Evolutionary conservation across 176 grass and related monocot species (phyloP).

Genomic region (Eleusine indica): DNA sequence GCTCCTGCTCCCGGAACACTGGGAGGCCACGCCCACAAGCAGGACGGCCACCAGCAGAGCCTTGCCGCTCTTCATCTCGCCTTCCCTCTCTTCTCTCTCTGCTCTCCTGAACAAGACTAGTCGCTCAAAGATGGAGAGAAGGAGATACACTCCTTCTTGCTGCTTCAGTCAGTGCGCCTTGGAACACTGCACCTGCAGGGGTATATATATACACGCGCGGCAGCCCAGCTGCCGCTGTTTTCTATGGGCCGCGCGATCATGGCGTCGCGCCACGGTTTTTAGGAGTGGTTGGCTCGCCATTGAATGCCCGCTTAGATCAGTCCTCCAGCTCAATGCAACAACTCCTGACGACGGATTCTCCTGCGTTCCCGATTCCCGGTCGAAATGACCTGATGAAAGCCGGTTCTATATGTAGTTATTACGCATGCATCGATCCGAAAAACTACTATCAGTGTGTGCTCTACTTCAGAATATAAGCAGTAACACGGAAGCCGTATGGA

Average conservation of each 20-base stretch:
- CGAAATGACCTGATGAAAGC: neutral
- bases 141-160: neutral
- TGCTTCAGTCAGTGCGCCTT: conserved; percentile 37
- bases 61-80: conserved; percentile 39
- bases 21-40: conserved; percentile 61
- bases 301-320: conserved; percentile 27
- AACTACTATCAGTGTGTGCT: neutral
- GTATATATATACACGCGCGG: conserved; percentile 39
- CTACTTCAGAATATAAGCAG: neutral
- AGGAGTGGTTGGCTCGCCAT: conserved; percentile 32
- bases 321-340: conserved; percentile 2
- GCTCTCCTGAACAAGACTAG: neutral
- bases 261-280: conserved; percentile 24
- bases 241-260: conserved; percentile 20
- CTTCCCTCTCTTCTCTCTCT: too few species aligned
- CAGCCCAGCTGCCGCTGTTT: neutral
- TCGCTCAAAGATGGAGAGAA: conserved; percentile 1
- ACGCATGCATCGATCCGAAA: too few species aligned
- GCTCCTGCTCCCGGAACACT: conserved; percentile 45
- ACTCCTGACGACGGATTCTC: neutral
- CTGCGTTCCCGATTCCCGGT: neutral
- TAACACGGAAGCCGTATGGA: neutral
- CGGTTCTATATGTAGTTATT: neutral
- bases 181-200: conserved; percentile 18
- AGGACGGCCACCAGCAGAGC: conserved; percentile 56